phyloP scores from a whole-genome alignment of 768 basidiomycete species.

The Boletus sensibilis region DNA sequence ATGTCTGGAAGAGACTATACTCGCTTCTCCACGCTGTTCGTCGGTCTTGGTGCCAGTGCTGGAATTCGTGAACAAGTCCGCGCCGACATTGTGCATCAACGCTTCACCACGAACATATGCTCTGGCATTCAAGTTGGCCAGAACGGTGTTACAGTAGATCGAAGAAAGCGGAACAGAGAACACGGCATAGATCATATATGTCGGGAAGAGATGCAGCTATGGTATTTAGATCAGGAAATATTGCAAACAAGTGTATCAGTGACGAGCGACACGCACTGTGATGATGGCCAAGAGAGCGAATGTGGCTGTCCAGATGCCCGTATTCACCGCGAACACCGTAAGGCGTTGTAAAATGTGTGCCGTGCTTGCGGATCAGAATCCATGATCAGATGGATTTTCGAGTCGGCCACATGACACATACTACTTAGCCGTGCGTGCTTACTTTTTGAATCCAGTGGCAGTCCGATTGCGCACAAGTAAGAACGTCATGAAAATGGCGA shows the following conservation, averaged over 20 bases:
- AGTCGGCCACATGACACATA: too few species aligned
- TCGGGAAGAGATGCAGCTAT: not conserved
- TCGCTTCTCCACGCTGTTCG: not conserved
- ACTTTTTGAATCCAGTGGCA: not conserved
- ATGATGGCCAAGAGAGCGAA: conserved; percentile 41
- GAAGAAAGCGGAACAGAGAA: conserved; percentile 8
- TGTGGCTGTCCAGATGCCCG: conserved; percentile 50
- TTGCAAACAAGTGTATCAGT: not conserved
- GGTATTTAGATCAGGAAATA: too few species aligned
- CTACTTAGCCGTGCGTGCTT: not conserved
- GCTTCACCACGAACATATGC: not conserved
- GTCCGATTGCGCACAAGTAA: conserved; percentile 5
- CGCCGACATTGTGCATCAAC: too few species aligned
- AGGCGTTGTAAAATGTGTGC: conserved; percentile 10
- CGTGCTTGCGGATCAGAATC: not conserved
- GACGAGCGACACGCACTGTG: conserved; percentile 40
- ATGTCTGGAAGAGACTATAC: not conserved
- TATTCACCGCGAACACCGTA: conserved; percentile 3
- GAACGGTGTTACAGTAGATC: conserved; percentile 17
- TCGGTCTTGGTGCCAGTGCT: not conserved
- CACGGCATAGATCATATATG: not conserved
- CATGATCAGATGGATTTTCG: not conserved
- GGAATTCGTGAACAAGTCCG: not conserved
- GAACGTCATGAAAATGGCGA: conserved; percentile 1
- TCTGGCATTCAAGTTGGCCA: conserved; percentile 17